Evolutionary conservation across 169 alveolate species (phyloP).

Genomic region (Perkinsus olseni): DNA sequence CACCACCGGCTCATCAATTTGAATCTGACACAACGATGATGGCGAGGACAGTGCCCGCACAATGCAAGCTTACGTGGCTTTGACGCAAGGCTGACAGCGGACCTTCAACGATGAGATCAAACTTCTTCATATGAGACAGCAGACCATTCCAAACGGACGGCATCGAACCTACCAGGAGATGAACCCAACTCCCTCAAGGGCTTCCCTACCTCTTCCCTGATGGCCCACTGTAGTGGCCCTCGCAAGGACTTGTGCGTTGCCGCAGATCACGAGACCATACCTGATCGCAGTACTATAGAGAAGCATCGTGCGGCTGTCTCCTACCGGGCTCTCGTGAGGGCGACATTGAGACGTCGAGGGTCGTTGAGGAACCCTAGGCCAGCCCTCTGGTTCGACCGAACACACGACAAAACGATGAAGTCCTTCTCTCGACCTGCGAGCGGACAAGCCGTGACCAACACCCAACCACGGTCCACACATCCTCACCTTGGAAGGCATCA

Average conservation of each 20-base stretch:
- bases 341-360: conserved; percentile 85
- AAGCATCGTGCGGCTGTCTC: conserved; percentile 76
- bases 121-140: conserved; percentile 71
- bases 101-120: conserved; percentile 81
- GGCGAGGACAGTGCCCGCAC: too few relatives aligned
- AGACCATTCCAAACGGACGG: conserved; percentile 66
- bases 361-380: conserved; percentile 83
- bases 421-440: conserved; percentile 56
- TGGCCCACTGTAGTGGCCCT: neutral
- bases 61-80: neutral
- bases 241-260: conserved; percentile 67
- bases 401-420: conserved; percentile 57
- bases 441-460: neutral
- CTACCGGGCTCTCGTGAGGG: conserved; percentile 82
- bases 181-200: too few relatives aligned
- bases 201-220: neutral
- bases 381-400: conserved; percentile 50
- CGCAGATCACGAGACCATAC: conserved; percentile 78
- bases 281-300: conserved; percentile 41
- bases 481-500: conserved; percentile 64
- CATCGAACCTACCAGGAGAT: neutral
- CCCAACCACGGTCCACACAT: too few relatives aligned
- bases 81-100: conserved; percentile 39
- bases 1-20: neutral
- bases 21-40: neutral